phyloP scores from a whole-genome alignment of 2,329 filamentous ascomycete genomes.

The Botrytis sinoallii region DNA sequence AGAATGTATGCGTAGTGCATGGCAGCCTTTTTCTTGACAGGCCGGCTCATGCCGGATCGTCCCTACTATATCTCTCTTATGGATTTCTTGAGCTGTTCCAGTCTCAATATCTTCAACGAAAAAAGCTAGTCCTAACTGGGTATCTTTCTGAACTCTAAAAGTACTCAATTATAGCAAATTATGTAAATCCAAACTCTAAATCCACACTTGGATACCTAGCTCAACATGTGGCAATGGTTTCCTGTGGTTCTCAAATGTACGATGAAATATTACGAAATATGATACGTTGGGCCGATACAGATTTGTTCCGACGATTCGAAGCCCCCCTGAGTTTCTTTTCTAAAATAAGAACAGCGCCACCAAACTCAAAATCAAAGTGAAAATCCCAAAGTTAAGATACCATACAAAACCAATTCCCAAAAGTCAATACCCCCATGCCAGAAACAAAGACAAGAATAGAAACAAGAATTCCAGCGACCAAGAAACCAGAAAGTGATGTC shows the following conservation, averaged over 20 bases:
- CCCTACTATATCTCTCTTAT: not conserved
- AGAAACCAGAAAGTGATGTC: not conserved
- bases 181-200: not conserved
- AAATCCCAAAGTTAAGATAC: not conserved
- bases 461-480: not conserved
- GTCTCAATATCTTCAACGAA: not conserved
- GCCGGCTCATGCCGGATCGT: not conserved
- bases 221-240: not conserved
- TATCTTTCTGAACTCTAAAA: not conserved
- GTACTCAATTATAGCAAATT: not conserved
- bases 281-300: not conserved
- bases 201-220: not conserved
- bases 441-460: not conserved
- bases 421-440: not conserved
- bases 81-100: not conserved
- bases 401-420: not conserved
- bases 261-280: not conserved
- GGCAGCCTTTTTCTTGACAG: no score
- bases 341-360: not conserved
- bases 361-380: not conserved
- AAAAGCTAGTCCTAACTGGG: no score
- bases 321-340: not conserved
- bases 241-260: not conserved
- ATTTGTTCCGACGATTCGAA: not conserved
- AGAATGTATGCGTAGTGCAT: not conserved